Evolutionary conservation across 805 yeast genomes (phyloP).

Genomic region (Schwanniomyces vanrijiae): DNA sequence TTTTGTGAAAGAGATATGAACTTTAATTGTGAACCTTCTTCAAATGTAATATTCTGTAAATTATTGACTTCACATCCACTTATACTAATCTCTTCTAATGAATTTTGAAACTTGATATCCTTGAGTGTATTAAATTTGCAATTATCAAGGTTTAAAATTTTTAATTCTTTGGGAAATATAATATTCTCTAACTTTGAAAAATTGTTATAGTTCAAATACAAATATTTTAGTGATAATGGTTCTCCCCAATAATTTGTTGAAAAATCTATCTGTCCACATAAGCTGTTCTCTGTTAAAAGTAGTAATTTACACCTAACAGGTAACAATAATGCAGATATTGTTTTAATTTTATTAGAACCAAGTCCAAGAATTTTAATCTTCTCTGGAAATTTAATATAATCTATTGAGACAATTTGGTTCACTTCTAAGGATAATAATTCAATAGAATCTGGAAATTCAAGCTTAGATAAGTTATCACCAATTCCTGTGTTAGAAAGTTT

Average conservation of each 20-base stretch:
- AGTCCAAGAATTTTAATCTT: slow-evolving; percentile 13
- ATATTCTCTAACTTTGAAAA: slow-evolving; percentile 13
- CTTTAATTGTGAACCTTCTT: slow-evolving; percentile 6
- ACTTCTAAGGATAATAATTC: slow-evolving; percentile 15
- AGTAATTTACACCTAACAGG: slow-evolving; percentile 11
- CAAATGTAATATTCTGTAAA: slow-evolving; percentile 12
- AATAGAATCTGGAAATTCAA: slow-evolving; percentile 15
- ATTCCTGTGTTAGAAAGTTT: slow-evolving; percentile 15
- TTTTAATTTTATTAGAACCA: slow-evolving; percentile 15
- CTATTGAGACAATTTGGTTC: slow-evolving; percentile 14
- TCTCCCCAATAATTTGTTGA: slow-evolving; percentile 11
- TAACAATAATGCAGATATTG: slow-evolving; percentile 7
- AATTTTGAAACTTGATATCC: slow-evolving; percentile 8
- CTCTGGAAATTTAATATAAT: slow-evolving; percentile 15
- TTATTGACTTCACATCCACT: slow-evolving; percentile 14
- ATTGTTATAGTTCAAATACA: slow-evolving; percentile 15
- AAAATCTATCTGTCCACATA: slow-evolving; percentile 13
- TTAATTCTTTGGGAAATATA: slow-evolving; percentile 10
- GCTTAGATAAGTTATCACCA: slow-evolving; percentile 7
- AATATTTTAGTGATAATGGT: slow-evolving; percentile 8
- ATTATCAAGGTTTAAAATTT: slow-evolving; percentile 16
- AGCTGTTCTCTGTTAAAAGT: slow-evolving; percentile 18
- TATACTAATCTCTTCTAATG: slow-evolving; percentile 15
- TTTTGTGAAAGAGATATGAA: slow-evolving; percentile 15
- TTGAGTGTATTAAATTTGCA: slow-evolving; percentile 10